Conservation (phyloP, 139 green algal species). For the Chlorella sp. region DNA sequence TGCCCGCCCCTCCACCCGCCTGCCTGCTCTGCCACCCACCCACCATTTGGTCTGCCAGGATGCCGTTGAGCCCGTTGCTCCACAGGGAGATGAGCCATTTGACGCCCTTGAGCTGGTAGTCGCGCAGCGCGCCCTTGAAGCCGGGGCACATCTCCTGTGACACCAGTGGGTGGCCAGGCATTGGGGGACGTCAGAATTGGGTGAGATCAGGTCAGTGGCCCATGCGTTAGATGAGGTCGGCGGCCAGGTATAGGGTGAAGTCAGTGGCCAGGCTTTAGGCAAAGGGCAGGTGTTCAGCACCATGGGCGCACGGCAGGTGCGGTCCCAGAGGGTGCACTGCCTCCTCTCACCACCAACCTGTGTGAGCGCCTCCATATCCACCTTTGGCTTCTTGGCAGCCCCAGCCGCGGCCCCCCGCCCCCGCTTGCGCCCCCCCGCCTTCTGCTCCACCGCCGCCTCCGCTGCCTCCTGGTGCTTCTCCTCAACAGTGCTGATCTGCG, state of each 20-base stretch:
- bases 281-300: too few relatives aligned
- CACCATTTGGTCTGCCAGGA: constrained; percentile 96
- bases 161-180: too few relatives aligned
- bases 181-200: too few relatives aligned
- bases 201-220: too few relatives aligned
- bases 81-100: constrained; percentile 92
- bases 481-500: constrained; percentile 30
- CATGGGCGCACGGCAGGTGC: too few relatives aligned
- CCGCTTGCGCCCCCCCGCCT: constrained; percentile 39
- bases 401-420: constrained; percentile 5
- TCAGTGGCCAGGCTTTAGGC: too few relatives aligned
- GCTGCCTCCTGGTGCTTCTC: constrained; percentile 40
- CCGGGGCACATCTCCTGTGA: constrained; percentile 81
- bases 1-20: neutral
- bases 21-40: constrained; percentile 60
- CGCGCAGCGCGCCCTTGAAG: constrained; percentile 79
- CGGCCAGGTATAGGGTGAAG: too few relatives aligned
- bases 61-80: constrained; percentile 95
- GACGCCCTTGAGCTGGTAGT: constrained; percentile 94
- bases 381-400: constrained; percentile 27
- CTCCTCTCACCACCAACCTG: neutral
- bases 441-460: constrained; percentile 20
- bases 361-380: constrained; percentile 7
- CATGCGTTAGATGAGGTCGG: too few relatives aligned
- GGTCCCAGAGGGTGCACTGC: too few relatives aligned